Evolutionary conservation across 257 asterid genomes (phyloP).

Genomic region (Primulina tabacum): DNA sequence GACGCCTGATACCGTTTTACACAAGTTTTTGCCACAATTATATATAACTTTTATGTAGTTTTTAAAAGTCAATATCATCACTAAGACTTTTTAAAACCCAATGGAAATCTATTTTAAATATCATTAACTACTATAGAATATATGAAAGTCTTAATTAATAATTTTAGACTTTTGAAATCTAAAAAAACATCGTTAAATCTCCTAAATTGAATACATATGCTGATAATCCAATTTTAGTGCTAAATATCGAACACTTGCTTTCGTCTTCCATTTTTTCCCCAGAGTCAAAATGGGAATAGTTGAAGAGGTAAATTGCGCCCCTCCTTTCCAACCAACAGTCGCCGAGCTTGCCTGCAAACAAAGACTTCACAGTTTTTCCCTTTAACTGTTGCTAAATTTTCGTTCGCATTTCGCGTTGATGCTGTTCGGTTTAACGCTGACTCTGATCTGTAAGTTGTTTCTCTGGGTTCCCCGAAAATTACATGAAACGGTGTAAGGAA

Average conservation of each 20-base stretch:
- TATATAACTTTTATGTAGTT: too few relatives aligned
- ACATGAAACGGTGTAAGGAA: background rate
- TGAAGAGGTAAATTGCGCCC: background rate
- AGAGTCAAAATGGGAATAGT: background rate
- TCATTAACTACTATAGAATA: too few relatives aligned
- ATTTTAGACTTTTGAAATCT: too few relatives aligned
- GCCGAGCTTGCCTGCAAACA: slow-evolving; percentile 21
- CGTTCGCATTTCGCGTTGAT: slow-evolving; percentile 16
- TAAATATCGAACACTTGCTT: background rate
- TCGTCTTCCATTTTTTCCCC: too few relatives aligned
- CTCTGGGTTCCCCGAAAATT: slow-evolving; percentile 5
- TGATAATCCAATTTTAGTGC: background rate
- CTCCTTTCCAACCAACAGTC: background rate
- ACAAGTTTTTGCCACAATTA: too few relatives aligned
- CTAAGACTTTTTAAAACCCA: too few relatives aligned
- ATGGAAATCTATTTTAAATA: too few relatives aligned
- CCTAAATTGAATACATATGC: too few relatives aligned
- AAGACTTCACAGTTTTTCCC: background rate
- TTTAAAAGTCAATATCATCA: too few relatives aligned
- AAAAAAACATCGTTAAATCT: too few relatives aligned
- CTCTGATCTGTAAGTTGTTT: slow-evolving; percentile 37
- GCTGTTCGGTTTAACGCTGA: slow-evolving; percentile 24
- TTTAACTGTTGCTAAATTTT: background rate
- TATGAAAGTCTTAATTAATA: too few relatives aligned
- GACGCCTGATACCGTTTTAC: too few relatives aligned